Evolutionary conservation across 2,329 filamentous ascomycete genomes (phyloP), one percentile per base, ranked within the genome.

Genomic region (Hypoxylon sp.): DNA sequence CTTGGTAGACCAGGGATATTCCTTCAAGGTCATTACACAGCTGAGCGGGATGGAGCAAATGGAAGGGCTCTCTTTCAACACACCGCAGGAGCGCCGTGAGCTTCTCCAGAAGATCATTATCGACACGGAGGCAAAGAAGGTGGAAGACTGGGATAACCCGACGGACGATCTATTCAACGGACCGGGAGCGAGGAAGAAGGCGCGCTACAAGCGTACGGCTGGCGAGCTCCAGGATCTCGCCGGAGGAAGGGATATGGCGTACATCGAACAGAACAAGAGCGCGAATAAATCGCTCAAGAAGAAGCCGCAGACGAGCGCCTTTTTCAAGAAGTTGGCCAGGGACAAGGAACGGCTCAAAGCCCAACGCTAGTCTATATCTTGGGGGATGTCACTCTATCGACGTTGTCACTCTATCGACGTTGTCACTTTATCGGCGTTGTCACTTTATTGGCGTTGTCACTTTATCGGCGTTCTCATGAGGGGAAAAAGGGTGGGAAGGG

Each of bases 21-120:
- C 95, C 0, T 99, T 99, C 83, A 98, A 98, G 73, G 94, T 98
- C 61, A 99, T 99, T 73, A 99, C 95, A 0, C 92, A 96, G 70
- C 82, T 99, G 6, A 89, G 93, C 69, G 95, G 94, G 47, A 92
- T 99, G 63, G 91, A 97, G 59, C 85, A 91, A 57, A 89, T 94
- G 49, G 87, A 89, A 0, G 87, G 88, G 0, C 83, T 99, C 1
- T 89, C 88, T 1, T 98, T 96, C 72, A 85, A 85, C 1, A 91
- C 91, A 1, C 84, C 92, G 0, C 80, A 85, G 5, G 92, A 97
- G 69, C 88, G 92, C 3, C 88, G 92, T 42, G 92, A 97, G 73
- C 82, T 98, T 21, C 82, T 99, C 1, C 88, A 93, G 66, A 91
- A 96, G 67, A 92, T 98, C 2, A 85, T 97, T 64, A 83, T 98